These are phyloP conservation scores for Geotrichum ghanense DNA, from an alignment of 805 yeast genomes.

Conservation along the genomic window DNA sequence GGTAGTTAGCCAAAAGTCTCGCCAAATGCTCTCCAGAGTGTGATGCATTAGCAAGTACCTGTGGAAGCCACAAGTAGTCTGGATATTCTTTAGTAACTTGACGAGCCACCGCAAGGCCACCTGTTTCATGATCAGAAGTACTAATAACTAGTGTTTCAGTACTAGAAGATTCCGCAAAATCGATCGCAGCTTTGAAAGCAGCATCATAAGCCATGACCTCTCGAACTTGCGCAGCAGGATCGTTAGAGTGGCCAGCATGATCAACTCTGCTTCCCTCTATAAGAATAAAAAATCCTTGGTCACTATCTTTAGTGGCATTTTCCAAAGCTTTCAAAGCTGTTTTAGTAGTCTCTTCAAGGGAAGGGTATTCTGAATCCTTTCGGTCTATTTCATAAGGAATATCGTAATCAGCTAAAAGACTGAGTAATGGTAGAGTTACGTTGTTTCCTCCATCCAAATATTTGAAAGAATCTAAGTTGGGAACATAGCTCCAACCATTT, in stretches of 20 bases:
- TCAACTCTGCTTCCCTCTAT: slow-evolving; percentile 92
- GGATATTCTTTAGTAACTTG: slow-evolving; percentile 64
- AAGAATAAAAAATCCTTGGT: slow-evolving; percentile 74
- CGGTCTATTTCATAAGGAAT: slow-evolving; percentile 82
- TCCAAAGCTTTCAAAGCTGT: slow-evolving; percentile 63
- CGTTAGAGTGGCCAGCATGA: slow-evolving; percentile 91
- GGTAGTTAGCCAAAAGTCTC: slow-evolving; percentile 30
- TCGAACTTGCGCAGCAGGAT: slow-evolving; percentile 87
- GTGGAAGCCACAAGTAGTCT: slow-evolving; percentile 81
- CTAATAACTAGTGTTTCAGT: slow-evolving; percentile 70
- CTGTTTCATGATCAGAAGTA: slow-evolving; percentile 93
- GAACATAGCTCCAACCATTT: slow-evolving; percentile 56
- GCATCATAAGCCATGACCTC: slow-evolving; percentile 82
- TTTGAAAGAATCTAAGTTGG: slow-evolving; percentile 50
- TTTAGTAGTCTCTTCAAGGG: slow-evolving; percentile 64
- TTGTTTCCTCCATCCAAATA: slow-evolving; percentile 43
- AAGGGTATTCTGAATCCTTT: slow-evolving; percentile 48
- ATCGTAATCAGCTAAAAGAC: slow-evolving; percentile 62
- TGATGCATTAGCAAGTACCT: slow-evolving; percentile 52
- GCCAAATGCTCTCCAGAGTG: slow-evolving; percentile 70
- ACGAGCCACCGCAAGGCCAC: slow-evolving; percentile 82
- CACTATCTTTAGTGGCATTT: slow-evolving; percentile 58
- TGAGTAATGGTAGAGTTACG: slow-evolving; percentile 65
- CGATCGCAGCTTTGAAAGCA: slow-evolving; percentile 63
- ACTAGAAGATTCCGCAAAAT: slow-evolving; percentile 56